These are phyloP conservation scores for Tulasnella sp. DNA, from an alignment of 768 basidiomycete species.

Conservation along the genomic window DNA sequence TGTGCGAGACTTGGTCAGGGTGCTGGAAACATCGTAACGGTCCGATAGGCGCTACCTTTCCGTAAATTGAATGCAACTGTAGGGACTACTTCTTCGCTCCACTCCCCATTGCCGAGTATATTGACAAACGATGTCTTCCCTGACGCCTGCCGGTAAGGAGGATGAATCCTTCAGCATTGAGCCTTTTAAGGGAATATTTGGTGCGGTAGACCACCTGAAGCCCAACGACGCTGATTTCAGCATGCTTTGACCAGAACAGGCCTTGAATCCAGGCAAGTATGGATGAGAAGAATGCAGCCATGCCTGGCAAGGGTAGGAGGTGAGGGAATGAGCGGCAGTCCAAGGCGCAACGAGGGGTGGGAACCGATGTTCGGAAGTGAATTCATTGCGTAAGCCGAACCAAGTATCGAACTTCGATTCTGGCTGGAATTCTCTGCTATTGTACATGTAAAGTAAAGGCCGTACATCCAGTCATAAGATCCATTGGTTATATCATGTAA, in stretches of 20 bases:
- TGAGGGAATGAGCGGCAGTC: not conserved
- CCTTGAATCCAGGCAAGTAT: constrained; percentile 57
- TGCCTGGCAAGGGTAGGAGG: constrained; percentile 27
- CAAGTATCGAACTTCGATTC: not conserved
- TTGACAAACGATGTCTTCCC: constrained; percentile 95
- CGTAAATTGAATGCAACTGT: constrained; percentile 92
- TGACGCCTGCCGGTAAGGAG: constrained; percentile 56
- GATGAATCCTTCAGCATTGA: constrained; percentile 6
- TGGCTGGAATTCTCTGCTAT: no score
- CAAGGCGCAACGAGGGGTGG: not conserved
- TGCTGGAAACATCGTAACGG: not conserved
- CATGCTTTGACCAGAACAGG: constrained; percentile 80
- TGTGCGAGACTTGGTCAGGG: not conserved
- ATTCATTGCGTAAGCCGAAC: not conserved
- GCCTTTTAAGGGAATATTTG: not conserved
- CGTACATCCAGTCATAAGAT: no score
- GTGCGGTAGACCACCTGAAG: constrained; percentile 59
- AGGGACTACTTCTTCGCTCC: constrained; percentile 95
- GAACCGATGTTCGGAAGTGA: not conserved
- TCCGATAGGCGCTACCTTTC: constrained; percentile 40
- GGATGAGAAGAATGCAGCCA: constrained; percentile 49
- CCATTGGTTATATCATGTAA: no score
- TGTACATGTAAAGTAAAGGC: no score
- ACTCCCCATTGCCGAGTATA: constrained; percentile 75
- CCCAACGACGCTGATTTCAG: constrained; percentile 89